Conservation (phyloP, 192 early-diverging fungal genomes). For the Entophlyctis luteolus region DNA sequence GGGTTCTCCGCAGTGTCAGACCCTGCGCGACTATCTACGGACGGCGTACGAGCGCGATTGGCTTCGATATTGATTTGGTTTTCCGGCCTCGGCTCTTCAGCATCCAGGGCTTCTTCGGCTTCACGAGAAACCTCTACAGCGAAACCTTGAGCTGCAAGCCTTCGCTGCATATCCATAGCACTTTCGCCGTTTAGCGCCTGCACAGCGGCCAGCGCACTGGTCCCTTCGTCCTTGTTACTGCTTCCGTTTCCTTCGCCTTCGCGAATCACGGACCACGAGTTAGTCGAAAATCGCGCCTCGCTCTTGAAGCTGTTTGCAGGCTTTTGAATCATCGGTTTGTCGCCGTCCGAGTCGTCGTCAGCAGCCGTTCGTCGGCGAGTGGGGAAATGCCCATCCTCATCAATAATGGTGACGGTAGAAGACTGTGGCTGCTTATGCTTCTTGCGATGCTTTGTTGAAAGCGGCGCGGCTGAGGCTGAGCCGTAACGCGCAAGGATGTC, state of each 20-base stretch:
- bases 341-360: not conserved
- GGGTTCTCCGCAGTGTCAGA: slow-evolving; percentile 24
- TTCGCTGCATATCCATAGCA: not conserved
- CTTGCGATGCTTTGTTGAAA: not conserved
- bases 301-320: not conserved
- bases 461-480: not conserved
- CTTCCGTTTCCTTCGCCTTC: slow-evolving; percentile 23
- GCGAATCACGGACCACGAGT: slow-evolving; percentile 33
- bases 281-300: slow-evolving; percentile 21
- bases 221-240: not conserved
- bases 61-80: not conserved
- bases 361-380: too few relatives aligned
- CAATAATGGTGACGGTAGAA: slow-evolving; percentile 19
- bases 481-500: slow-evolving; percentile 8
- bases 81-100: not conserved
- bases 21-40: not conserved
- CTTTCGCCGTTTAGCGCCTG: not conserved
- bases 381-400: slow-evolving; percentile 32
- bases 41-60: slow-evolving; percentile 11
- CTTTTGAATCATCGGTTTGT: not conserved
- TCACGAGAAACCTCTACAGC: not conserved
- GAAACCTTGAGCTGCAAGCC: not conserved
- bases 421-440: slow-evolving; percentile 18
- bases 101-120: not conserved
- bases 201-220: not conserved